These are phyloP conservation scores for Pachysandra terminalis DNA, from an alignment of 164 flowering plant genomes.

Conservation along the genomic window DNA sequence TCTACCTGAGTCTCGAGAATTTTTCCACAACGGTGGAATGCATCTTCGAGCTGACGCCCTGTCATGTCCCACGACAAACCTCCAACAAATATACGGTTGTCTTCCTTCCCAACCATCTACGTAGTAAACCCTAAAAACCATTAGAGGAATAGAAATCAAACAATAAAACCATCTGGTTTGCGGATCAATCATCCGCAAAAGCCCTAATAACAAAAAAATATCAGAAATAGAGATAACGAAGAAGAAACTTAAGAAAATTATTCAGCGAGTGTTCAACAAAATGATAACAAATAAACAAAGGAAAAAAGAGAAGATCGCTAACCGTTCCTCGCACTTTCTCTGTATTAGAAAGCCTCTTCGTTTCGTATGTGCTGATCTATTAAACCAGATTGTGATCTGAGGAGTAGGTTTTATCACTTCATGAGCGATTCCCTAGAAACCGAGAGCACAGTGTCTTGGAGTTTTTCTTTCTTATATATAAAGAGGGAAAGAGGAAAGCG, in stretches of 20 bases:
- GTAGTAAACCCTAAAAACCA: neutral
- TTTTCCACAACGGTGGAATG: constrained; percentile 58
- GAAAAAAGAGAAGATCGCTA: neutral
- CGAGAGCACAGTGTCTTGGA: neutral
- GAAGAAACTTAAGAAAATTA: neutral
- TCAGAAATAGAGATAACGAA: too few species aligned
- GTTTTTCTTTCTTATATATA: too few species aligned
- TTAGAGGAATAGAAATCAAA: neutral
- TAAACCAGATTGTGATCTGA: neutral
- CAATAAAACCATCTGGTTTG: neutral
- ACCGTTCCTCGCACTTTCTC: neutral
- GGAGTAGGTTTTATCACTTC: too few species aligned
- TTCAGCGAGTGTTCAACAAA: neutral
- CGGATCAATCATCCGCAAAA: neutral
- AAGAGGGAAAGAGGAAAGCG: too few species aligned
- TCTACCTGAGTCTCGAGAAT: constrained; percentile 51
- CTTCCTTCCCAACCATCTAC: constrained; percentile 51
- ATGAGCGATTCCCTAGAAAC: constrained; percentile 7
- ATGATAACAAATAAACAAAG: neutral
- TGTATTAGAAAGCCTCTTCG: neutral
- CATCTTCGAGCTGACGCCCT: constrained; percentile 50
- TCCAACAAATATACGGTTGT: constrained; percentile 57
- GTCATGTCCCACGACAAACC: constrained; percentile 55
- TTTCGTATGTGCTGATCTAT: too few species aligned
- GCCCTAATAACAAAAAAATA: too few species aligned